A percentile compares a stretch with the other conserved stretches of the same genome.
These are phyloP conservation scores for Cucurbita moschata DNA, from an alignment of 306 rosid species.

Conservation along the genomic window DNA sequence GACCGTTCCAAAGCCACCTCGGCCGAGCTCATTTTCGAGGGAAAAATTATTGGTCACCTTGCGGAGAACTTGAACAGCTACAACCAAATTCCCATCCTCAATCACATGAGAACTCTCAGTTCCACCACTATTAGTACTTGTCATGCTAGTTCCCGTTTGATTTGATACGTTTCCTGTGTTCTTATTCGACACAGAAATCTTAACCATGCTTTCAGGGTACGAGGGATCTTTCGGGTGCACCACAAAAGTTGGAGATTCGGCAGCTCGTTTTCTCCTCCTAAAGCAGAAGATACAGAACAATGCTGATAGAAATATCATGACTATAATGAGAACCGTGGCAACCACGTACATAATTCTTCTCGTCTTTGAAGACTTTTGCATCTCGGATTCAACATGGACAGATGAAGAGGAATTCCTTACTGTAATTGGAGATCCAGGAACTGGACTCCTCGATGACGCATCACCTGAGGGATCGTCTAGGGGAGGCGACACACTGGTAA, in stretches of 20 bases:
- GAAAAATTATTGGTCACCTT: conserved; percentile 49
- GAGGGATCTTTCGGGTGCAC: conserved; percentile 54
- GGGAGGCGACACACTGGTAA: conserved; percentile 17
- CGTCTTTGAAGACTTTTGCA: not conserved
- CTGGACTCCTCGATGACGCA: not conserved
- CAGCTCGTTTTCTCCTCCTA: conserved; percentile 23
- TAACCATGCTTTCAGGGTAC: conserved; percentile 32
- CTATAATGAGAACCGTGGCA: not conserved
- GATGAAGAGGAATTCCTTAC: not conserved
- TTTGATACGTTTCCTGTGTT: conserved; percentile 34
- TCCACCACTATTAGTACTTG: conserved; percentile 33
- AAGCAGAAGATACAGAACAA: conserved; percentile 23
- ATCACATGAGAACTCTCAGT: conserved; percentile 29
- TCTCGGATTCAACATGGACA: not conserved
- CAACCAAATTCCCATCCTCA: conserved; percentile 42
- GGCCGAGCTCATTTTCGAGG: conserved; percentile 58
- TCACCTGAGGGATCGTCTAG: not conserved
- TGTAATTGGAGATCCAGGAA: not conserved
- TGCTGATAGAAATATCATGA: conserved; percentile 14
- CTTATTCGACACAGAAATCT: conserved; percentile 41
- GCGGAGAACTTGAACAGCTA: conserved; percentile 55
- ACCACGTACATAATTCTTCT: not conserved
- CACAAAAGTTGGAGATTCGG: conserved; percentile 38
- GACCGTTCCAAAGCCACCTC: conserved; percentile 80
- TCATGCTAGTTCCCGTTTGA: conserved; percentile 33